These are phyloP conservation scores for Rhizophora apiculata DNA, from an alignment of 345 rosid genomes.

Conservation along the genomic window DNA sequence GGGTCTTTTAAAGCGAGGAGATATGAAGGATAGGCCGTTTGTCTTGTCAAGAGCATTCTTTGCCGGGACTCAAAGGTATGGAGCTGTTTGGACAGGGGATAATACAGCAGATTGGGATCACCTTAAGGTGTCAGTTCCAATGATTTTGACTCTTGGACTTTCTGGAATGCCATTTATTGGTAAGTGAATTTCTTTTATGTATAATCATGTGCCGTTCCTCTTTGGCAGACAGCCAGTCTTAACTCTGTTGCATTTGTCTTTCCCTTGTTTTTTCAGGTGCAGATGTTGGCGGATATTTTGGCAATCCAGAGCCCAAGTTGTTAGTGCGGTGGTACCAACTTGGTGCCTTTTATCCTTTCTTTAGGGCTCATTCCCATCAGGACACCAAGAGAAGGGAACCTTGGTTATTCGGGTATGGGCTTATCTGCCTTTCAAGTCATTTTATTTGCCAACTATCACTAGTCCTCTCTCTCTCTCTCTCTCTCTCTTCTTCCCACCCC, in stretches of 20 bases:
- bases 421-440: not conserved
- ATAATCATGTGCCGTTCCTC: not conserved
- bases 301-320: slow-evolving; percentile 90
- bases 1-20: slow-evolving; percentile 89
- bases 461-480: too few species aligned
- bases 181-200: slow-evolving; percentile 21
- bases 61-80: slow-evolving; percentile 96
- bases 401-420: slow-evolving; percentile 87
- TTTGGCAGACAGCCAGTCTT: slow-evolving; percentile 1
- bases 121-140: slow-evolving; percentile 92
- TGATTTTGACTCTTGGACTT: slow-evolving; percentile 86
- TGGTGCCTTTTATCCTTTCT: slow-evolving; percentile 98
- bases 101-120: slow-evolving; percentile 97
- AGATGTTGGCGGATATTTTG: slow-evolving; percentile 96
- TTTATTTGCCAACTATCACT: not conserved
- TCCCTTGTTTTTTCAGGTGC: slow-evolving; percentile 56
- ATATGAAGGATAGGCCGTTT: slow-evolving; percentile 90
- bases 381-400: slow-evolving; percentile 98
- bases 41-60: slow-evolving; percentile 94
- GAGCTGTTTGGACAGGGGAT: slow-evolving; percentile 98
- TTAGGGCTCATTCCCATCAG: slow-evolving; percentile 97
- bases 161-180: slow-evolving; percentile 89
- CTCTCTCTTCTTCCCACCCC: too few species aligned
- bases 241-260: slow-evolving; percentile 6
- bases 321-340: slow-evolving; percentile 98